Percentiles rank a stretch among this genome's conserved stretches.
Conservation (phyloP, 306 rosid species). For the Notholithocarpus densiflorus region DNA sequence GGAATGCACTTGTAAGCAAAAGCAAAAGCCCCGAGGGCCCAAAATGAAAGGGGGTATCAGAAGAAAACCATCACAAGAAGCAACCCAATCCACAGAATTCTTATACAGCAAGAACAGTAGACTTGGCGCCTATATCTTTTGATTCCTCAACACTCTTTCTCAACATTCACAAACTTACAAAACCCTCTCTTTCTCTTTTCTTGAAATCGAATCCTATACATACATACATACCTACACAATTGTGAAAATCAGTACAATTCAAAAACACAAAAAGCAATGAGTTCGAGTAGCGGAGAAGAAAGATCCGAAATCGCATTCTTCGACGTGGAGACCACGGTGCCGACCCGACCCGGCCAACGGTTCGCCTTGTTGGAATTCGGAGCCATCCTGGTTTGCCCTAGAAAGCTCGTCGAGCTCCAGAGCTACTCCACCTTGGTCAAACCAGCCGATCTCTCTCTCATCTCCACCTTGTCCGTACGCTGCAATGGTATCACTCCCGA, state of each 20-base stretch:
- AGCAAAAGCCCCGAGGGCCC: background rate
- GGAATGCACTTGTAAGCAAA: too few species aligned
- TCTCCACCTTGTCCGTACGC: slow-evolving; percentile 63
- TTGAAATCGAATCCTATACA: too few species aligned
- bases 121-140: slow-evolving; percentile 16
- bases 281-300: slow-evolving; percentile 32
- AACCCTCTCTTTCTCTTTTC: background rate
- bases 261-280: background rate
- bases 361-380: slow-evolving; percentile 76
- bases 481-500: slow-evolving; percentile 74
- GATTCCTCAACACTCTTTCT: background rate
- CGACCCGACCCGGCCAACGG: slow-evolving; percentile 57
- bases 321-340: slow-evolving; percentile 89
- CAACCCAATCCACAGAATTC: background rate
- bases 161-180: background rate
- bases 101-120: background rate
- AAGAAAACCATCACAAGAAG: background rate
- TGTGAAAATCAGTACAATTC: background rate
- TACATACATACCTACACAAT: background rate
- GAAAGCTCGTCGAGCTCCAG: slow-evolving; percentile 71
- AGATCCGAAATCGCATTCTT: slow-evolving; percentile 83
- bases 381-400: slow-evolving; percentile 82
- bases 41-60: background rate
- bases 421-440: slow-evolving; percentile 63
- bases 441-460: slow-evolving; percentile 62